phyloP scores from a whole-genome alignment of 805 yeast species.

The Candida loeiensis region DNA sequence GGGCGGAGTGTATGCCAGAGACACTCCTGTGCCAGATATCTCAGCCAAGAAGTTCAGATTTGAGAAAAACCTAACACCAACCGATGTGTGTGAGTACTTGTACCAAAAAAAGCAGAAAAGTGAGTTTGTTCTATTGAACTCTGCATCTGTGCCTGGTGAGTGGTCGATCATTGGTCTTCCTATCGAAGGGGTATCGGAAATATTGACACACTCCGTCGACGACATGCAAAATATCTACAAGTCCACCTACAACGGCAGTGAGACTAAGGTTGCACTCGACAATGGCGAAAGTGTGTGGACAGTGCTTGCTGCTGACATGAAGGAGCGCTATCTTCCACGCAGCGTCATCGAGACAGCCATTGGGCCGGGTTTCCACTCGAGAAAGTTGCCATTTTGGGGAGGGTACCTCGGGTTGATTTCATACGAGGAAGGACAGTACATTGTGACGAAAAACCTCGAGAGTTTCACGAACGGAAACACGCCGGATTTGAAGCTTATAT shows the following conservation, averaged over 20 bases:
- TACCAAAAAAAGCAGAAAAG: slow-evolving; percentile 10
- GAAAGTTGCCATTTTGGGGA: slow-evolving; percentile 76
- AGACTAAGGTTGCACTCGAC: not conserved
- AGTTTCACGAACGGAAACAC: slow-evolving; percentile 38
- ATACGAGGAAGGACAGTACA: slow-evolving; percentile 77
- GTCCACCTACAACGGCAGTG: slow-evolving; percentile 23
- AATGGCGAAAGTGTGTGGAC: slow-evolving; percentile 46
- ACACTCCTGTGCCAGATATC: not conserved
- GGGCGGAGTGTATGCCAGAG: slow-evolving; percentile 11
- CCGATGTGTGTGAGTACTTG: slow-evolving; percentile 52
- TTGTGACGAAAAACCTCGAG: slow-evolving; percentile 30
- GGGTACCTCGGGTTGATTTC: slow-evolving; percentile 85
- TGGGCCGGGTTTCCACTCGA: slow-evolving; percentile 13
- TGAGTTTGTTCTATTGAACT: slow-evolving; percentile 59
- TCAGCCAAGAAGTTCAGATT: slow-evolving; percentile 10
- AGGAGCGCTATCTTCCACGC: slow-evolving; percentile 29
- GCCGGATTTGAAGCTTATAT: slow-evolving; percentile 76
- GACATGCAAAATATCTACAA: slow-evolving; percentile 19
- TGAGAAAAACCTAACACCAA: slow-evolving; percentile 22
- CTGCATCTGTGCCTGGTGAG: slow-evolving; percentile 80
- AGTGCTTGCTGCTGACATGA: slow-evolving; percentile 49
- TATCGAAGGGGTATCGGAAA: slow-evolving; percentile 36
- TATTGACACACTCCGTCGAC: slow-evolving; percentile 62
- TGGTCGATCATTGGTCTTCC: slow-evolving; percentile 88
- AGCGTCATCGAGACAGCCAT: slow-evolving; percentile 19